phyloP scores from a whole-genome alignment of 129 eudicot genomes.

The Gnaphalium uliginosum region DNA sequence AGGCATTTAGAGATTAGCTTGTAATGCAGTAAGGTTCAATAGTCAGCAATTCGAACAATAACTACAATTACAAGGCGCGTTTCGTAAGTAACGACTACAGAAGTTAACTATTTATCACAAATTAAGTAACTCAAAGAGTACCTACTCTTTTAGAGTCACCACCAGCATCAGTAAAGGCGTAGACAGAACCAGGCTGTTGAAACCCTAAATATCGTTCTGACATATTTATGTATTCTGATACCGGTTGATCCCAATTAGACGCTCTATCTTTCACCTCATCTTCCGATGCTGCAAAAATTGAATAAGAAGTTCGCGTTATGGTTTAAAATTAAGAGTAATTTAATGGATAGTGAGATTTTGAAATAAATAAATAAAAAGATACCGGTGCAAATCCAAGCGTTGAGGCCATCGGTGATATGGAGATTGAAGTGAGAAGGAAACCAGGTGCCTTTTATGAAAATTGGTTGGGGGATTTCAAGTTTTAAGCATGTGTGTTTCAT shows the following conservation, averaged over 20 bases:
- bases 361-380: not conserved
- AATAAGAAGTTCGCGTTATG: too few relatives aligned
- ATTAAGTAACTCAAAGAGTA: not conserved
- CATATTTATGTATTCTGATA: constrained; percentile 62
- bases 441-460: constrained; percentile 87
- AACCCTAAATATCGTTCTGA: constrained; percentile 80
- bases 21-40: too few relatives aligned
- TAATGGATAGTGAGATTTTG: not conserved
- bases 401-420: constrained; percentile 64
- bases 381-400: constrained; percentile 82
- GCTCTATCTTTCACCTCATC: constrained; percentile 84
- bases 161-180: constrained; percentile 73
- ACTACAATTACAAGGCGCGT: too few relatives aligned
- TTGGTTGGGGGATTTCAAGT: constrained; percentile 52
- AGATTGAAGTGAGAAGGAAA: constrained; percentile 60
- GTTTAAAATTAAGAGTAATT: not conserved
- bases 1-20: too few relatives aligned
- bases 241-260: constrained; percentile 83
- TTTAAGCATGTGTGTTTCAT: constrained; percentile 90
- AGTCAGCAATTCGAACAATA: too few relatives aligned
- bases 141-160: constrained; percentile 65
- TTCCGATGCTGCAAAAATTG: constrained; percentile 72
- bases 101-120: too few relatives aligned
- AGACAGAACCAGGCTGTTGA: constrained; percentile 85
- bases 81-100: too few relatives aligned